Conservation (phyloP, 176 grass and related monocot genomes). For the Microstegium vimineum region DNA sequence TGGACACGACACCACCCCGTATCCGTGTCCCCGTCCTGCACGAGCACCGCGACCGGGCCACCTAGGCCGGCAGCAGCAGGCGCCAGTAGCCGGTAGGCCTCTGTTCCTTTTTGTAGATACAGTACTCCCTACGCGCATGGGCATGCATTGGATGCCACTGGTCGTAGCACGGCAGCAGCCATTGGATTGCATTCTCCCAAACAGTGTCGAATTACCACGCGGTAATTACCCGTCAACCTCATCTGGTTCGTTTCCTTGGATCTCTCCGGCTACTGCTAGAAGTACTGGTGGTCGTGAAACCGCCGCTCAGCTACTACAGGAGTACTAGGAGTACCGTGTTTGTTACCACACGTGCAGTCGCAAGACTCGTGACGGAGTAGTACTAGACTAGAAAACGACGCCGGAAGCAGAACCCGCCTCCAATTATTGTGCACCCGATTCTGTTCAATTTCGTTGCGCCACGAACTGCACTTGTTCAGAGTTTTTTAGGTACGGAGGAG, state of each 20-base stretch:
- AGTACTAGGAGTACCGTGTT: too few relatives aligned
- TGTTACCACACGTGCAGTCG: not conserved
- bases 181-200: not conserved
- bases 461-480: not conserved
- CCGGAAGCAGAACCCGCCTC: not conserved
- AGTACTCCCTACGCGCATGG: not conserved
- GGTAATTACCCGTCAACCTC: not conserved
- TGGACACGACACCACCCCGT: not conserved
- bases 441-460: not conserved
- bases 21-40: not conserved
- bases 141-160: conserved; percentile 31
- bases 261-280: not conserved
- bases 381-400: not conserved
- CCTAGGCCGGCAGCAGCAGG: too few relatives aligned
- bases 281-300: not conserved
- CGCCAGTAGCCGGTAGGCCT: too few relatives aligned
- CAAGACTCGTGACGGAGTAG: not conserved
- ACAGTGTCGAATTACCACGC: not conserved
- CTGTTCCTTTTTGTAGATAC: conserved; percentile 2
- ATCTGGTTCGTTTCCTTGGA: not conserved
- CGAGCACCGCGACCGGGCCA: too few relatives aligned
- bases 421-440: not conserved
- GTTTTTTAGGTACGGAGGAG: not conserved
- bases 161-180: not conserved
- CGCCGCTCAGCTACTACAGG: not conserved